Conservation (phyloP, 805 yeast genomes). For the Saccharomycopsis olivae region DNA sequence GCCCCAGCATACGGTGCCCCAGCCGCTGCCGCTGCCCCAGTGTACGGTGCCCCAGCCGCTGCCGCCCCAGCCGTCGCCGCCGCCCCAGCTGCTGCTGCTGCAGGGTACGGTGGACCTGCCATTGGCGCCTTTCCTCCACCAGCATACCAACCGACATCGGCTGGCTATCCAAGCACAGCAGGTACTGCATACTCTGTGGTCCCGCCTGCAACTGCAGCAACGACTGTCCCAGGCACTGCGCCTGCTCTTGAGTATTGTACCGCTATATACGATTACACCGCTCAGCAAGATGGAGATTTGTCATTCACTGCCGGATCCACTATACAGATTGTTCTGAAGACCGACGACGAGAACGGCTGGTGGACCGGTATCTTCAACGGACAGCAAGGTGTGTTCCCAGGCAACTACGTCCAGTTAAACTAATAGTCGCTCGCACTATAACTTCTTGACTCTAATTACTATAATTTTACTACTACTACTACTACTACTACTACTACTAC, state of each 20-base stretch:
- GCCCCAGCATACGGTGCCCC: conserved; percentile 22
- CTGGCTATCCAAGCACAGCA: background rate
- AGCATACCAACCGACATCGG: background rate
- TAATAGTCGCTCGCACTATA: no score
- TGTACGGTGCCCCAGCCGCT: conserved; percentile 19
- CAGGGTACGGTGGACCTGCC: background rate
- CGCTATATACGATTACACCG: conserved; percentile 83
- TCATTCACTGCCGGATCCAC: conserved; percentile 80
- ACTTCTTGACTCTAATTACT: background rate
- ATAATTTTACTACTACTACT: background rate
- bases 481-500: background rate
- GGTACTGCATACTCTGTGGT: background rate
- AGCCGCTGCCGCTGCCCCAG: conserved; percentile 23
- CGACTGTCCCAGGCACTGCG: background rate
- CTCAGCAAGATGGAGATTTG: conserved; percentile 90
- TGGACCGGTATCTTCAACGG: conserved; percentile 92
- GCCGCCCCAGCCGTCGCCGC: background rate
- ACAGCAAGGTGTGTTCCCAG: conserved; percentile 87
- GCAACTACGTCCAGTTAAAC: conserved; percentile 82
- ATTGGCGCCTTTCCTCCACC: background rate
- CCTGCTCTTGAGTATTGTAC: conserved; percentile 54
- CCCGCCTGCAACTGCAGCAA: background rate
- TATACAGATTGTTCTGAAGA: conserved; percentile 73
- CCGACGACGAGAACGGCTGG: conserved; percentile 88
- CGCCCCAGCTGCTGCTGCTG: background rate